Evolutionary conservation across 768 basidiomycete species (phyloP), one percentile per base, ranked within the genome.

Genomic region (Brasilioporus rufonigricans): DNA sequence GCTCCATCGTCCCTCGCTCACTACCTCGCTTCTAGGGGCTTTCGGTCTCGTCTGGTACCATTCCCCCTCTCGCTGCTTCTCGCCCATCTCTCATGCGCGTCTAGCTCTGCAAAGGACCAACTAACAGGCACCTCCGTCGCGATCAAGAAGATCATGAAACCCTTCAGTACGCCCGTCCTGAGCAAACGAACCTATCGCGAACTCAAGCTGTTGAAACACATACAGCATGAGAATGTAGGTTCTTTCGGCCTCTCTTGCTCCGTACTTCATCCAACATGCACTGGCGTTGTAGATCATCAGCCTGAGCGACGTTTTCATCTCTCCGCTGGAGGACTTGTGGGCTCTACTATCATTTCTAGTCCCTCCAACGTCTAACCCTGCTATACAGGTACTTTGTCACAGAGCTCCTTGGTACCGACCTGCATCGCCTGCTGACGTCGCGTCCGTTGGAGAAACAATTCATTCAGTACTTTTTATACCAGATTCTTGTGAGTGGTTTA

Each of bases 121-220:
- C 83, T 98, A 51, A 96, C 93, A 10, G 89, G 85, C 39, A 84
- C 93, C 44, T 90, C 92, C 18, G 95, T 96, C 53, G 97, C 97
- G 66, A 95, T 99, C 78, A 99, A 99, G 84, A 98, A 98, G 85
- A 99, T 98, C 79, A 98, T 98, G 96, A 99, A 99, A 73, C 97
- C 97, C 8, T 99, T 99, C 77, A 91, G 89, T 70, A 98, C 97
- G 7, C 95, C 97, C 19, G 97, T 99, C n/a, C 80, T 99, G 64
- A 89, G 87, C 73, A 98, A 98, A 76, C 81, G 97, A 60, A 99
- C 97, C 1, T 98, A 98, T 73, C 84, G 97, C 57, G 97, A 99
- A 75, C 82, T 99, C 65, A 99, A 99, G 75, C 81, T 99, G 39
- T 81, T 99, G 68, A 98, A 98, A 76, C 96, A 99, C 73, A 91